phyloP scores from a whole-genome alignment of 345 rosid species.

The Hibiscus trionum region DNA sequence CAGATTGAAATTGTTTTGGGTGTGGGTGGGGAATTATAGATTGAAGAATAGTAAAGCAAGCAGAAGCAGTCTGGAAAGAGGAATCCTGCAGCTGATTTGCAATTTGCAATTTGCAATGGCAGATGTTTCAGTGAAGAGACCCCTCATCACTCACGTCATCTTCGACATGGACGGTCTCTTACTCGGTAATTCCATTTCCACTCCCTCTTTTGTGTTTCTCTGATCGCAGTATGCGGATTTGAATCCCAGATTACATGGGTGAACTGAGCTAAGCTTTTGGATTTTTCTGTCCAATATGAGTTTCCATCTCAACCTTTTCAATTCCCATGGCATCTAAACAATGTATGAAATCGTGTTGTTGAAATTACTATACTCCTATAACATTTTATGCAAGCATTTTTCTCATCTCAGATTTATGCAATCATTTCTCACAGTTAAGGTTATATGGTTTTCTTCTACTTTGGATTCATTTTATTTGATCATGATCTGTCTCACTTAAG shows the following conservation, averaged over 20 bases:
- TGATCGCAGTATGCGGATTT: no score
- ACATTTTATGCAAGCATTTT: neutral
- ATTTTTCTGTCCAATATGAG: neutral
- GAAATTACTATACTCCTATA: neutral
- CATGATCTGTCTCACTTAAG: neutral
- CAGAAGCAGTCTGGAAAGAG: neutral
- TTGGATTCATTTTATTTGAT: neutral
- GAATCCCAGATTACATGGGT: neutral
- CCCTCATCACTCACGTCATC: slow-evolving; percentile 67
- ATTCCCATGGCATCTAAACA: neutral
- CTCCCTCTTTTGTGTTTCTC: neutral
- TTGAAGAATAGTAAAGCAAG: neutral
- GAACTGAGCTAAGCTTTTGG: neutral
- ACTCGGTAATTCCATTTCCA: slow-evolving; percentile 40
- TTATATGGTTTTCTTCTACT: neutral
- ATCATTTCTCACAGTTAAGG: neutral
- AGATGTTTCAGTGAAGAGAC: slow-evolving; percentile 22
- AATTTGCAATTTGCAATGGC: slow-evolving; percentile 14
- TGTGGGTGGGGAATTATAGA: no score
- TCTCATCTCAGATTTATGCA: neutral
- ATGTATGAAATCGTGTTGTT: neutral
- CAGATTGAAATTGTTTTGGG: neutral
- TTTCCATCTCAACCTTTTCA: neutral
- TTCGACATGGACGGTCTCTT: slow-evolving; percentile 99
- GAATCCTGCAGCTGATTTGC: slow-evolving; percentile 2